Percentiles rank a stretch among this genome's conserved stretches.
phyloP scores from a whole-genome alignment of 2,329 filamentous ascomycete genomes.

The Bipolaris sorokiniana region DNA sequence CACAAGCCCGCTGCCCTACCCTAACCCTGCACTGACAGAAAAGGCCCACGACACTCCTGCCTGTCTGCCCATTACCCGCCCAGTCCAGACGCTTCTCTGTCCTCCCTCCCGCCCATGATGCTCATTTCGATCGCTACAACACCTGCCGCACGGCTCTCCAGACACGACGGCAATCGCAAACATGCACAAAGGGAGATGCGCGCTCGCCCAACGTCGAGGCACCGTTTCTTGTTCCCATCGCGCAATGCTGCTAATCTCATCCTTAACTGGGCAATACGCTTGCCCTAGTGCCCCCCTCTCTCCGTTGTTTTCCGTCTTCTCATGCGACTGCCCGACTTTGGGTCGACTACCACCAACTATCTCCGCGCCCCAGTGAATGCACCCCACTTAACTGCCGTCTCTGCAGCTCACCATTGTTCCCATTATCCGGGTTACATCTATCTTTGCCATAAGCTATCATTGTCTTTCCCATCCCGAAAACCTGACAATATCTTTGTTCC shows the following conservation, averaged over 20 bases:
- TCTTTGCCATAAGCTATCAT: neutral
- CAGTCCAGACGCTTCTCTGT: conserved; percentile 13
- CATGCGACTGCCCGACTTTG: conserved; percentile 12
- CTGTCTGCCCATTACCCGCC: no score
- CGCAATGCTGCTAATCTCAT: conserved; percentile 1
- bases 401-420: neutral
- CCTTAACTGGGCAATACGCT: neutral
- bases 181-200: conserved; percentile 1
- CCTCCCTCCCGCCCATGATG: neutral
- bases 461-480: neutral
- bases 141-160: conserved; percentile 9
- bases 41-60: conserved; percentile 7
- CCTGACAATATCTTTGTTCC: neutral
- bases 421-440: no score
- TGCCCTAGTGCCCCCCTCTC: conserved; percentile 4
- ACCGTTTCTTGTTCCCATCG: neutral
- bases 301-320: conserved; percentile 9
- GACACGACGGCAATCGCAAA: conserved; percentile 12
- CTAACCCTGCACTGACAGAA: neutral
- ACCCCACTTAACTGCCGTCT: conserved; percentile 8
- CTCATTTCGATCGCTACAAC: conserved; percentile 14
- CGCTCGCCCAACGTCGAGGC: no score
- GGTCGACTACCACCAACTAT: conserved; percentile 7
- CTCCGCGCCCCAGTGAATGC: conserved; percentile 3
- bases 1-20: neutral